Conservation (phyloP, 495 filamentous ascomycete species). For the Aspergillus homomorphus region DNA sequence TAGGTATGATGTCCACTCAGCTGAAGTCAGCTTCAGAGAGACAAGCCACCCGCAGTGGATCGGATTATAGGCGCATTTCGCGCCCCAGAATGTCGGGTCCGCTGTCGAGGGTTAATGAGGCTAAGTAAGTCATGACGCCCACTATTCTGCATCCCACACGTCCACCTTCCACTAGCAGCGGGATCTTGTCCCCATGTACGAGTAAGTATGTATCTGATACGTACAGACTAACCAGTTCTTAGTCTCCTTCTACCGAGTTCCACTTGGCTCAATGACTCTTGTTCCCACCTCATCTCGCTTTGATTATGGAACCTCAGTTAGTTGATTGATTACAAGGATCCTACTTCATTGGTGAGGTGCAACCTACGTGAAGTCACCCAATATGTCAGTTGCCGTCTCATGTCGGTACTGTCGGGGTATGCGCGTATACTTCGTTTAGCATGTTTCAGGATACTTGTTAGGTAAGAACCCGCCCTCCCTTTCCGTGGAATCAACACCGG, state of each 20-base stretch:
- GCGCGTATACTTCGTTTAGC: background rate
- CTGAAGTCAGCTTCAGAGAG: background rate
- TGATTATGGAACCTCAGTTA: background rate
- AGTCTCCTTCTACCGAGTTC: background rate
- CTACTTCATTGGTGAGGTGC: background rate
- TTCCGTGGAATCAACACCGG: background rate
- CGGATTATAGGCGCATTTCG: constrained; percentile 5
- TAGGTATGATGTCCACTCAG: background rate
- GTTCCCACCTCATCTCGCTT: background rate
- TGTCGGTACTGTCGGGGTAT: background rate
- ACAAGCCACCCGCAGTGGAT: constrained; percentile 8
- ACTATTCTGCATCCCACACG: background rate
- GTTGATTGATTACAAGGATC: background rate
- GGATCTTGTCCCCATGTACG: background rate
- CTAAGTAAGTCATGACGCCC: background rate
- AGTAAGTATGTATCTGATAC: background rate
- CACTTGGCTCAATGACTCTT: background rate
- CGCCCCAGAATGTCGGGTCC: constrained; percentile 8
- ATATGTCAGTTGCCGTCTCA: background rate
- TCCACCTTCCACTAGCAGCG: background rate
- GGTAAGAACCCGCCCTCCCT: background rate
- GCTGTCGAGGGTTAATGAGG: background rate
- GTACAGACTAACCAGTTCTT: background rate
- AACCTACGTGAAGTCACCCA: background rate
- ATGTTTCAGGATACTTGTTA: background rate